These are phyloP conservation scores for Lunasporangiospora selenospora DNA, from an alignment of 192 early-diverging fungal genomes.

Conservation along the genomic window DNA sequence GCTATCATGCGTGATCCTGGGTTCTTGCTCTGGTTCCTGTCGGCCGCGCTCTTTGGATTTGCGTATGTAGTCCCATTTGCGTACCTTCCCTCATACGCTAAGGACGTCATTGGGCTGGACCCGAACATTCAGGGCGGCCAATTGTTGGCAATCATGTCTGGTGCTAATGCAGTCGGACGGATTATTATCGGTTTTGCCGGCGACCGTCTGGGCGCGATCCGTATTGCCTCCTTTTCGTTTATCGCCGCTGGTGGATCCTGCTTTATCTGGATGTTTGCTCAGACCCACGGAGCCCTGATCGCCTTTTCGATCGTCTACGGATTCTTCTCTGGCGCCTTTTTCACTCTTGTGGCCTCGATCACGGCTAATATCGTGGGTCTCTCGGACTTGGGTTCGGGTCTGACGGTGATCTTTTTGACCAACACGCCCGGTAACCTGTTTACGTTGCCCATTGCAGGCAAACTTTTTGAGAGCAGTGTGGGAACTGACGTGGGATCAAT, in stretches of 20 bases:
- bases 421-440: slow-evolving; percentile 47
- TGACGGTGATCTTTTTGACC: slow-evolving; percentile 32
- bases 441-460: slow-evolving; percentile 35
- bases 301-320: slow-evolving; percentile 26
- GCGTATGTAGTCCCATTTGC: slow-evolving; percentile 24
- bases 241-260: slow-evolving; percentile 20
- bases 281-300: slow-evolving; percentile 3
- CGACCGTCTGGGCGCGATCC: slow-evolving; percentile 43
- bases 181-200: slow-evolving; percentile 36
- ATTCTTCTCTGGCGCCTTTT: slow-evolving; percentile 34
- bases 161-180: slow-evolving; percentile 39
- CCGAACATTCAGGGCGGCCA: slow-evolving; percentile 39
- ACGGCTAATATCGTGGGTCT: slow-evolving; percentile 32
- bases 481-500: too few species aligned
- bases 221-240: slow-evolving; percentile 19
- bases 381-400: slow-evolving; percentile 10
- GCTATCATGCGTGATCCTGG: slow-evolving; percentile 23
- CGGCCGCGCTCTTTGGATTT: slow-evolving; percentile 16
- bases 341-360: slow-evolving; percentile 31
- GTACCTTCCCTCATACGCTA: slow-evolving; percentile 27
- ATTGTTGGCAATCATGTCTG: slow-evolving; percentile 46
- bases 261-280: slow-evolving; percentile 39
- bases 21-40: slow-evolving; percentile 28
- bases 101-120: slow-evolving; percentile 21
- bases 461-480: slow-evolving; percentile 16